Percentiles rank a stretch among this genome's conserved stretches.
These are phyloP conservation scores for Aspergillus nomiae DNA, from an alignment of 2,329 filamentous ascomycete species.

Conservation along the genomic window DNA sequence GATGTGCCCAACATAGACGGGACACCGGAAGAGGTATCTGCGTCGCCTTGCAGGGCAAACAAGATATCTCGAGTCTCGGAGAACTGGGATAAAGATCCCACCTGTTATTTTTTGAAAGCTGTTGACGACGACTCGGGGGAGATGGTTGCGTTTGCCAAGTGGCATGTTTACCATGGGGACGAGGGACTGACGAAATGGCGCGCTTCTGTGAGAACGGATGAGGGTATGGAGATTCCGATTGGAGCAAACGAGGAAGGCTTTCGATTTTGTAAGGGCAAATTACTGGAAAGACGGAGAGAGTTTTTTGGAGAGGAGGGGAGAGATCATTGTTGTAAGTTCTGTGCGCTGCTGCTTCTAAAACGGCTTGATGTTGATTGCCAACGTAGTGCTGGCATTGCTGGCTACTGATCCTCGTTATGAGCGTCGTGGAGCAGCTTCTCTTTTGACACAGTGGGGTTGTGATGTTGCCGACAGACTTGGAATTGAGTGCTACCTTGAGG, in stretches of 20 bases:
- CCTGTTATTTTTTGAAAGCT: neutral
- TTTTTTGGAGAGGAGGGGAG: neutral
- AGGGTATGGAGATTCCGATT: neutral
- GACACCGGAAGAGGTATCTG: neutral
- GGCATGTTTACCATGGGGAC: constrained; percentile 4
- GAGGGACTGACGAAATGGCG: neutral
- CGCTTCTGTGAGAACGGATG: neutral
- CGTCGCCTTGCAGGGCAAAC: neutral
- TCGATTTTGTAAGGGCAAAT: neutral
- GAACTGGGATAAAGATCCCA: neutral
- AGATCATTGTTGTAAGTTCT: constrained; percentile 7
- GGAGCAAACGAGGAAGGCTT: neutral
- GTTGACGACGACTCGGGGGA: neutral
- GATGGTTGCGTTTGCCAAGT: neutral
- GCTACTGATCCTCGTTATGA: neutral
- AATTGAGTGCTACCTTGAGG: neutral
- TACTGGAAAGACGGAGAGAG: neutral
- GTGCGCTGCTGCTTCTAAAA: neutral
- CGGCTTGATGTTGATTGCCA: neutral
- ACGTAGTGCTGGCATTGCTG: neutral
- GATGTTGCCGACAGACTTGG: neutral
- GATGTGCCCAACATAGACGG: neutral
- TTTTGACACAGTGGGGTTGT: constrained; percentile 3
- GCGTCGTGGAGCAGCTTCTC: constrained; percentile 1
- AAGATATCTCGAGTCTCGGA: neutral